Base-by-base conservation (phyloP, 371 early-diverging fungal species). In the Mucor racemosus region DNA sequence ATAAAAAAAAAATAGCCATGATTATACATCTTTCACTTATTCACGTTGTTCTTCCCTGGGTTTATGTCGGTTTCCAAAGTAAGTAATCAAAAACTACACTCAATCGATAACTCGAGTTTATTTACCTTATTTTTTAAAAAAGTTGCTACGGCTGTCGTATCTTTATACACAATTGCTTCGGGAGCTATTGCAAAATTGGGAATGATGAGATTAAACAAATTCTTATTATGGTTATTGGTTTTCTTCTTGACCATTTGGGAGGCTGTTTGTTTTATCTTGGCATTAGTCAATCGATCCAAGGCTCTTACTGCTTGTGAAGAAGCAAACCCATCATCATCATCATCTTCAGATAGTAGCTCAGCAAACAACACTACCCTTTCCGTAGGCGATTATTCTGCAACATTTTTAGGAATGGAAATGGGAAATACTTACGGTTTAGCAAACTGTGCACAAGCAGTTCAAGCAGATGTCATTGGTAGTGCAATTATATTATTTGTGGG, bases 351-450 rank as follows among this genome's bases (percentile, higher is more conserved):
- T 11, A 57, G 54, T n/a, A 40, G 3, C 13, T 42, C 35, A 34
- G 41, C 54, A 19, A 34, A 44, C 67, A 67, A 72, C 42, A 50
- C 65, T 5, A 72, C 62, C 4, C 26, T 72, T 7, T 40, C 65
- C 9, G 62, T 81, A 1, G 81, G 72, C 21, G 76, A 67, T 26
- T 78, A 75, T 55, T 64, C 73, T 4, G 72, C 76, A 6, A 79
- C 80, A 7, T 82, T 79, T 67, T 62, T 82, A 66, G 82, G 82
- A 15, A 79, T 82, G 82, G 64, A 78, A 57, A 42, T 71, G 19
- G 82, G 82, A 35, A 64, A 78, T 39, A 79, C 80, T 0, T 82
- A 82, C 58, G 82, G 82, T 10, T 72, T 82, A 42, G 79, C 82
- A 41, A 78, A 82, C 39, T 82, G 82, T 62, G 70, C 58, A 13